These are phyloP conservation scores for Marvania coccoides DNA, from an alignment of 139 green algal species.

Conservation along the genomic window DNA sequence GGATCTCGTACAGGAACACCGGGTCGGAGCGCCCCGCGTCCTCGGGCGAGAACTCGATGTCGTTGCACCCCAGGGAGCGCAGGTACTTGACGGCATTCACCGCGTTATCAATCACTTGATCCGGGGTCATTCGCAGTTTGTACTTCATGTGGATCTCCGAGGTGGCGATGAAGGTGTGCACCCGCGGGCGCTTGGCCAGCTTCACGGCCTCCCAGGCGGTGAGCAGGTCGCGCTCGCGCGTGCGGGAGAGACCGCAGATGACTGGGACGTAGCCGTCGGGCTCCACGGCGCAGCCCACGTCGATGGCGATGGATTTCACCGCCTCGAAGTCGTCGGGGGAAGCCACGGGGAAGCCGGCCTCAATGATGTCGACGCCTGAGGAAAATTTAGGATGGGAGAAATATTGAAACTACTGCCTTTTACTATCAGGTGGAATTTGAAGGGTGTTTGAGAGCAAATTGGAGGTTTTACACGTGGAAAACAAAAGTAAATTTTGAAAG, in stretches of 20 bases:
- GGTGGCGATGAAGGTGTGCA: constrained; percentile 98
- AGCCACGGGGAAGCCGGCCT: constrained; percentile 94
- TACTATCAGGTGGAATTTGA: not conserved
- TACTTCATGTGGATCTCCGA: constrained; percentile 95
- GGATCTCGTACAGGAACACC: constrained; percentile 87
- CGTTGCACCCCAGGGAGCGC: constrained; percentile 77
- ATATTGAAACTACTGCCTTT: not conserved
- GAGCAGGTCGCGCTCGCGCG: constrained; percentile 54
- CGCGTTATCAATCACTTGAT: constrained; percentile 87
- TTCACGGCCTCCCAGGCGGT: constrained; percentile 55
- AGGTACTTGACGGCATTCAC: constrained; percentile 83
- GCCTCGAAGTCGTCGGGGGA: constrained; percentile 97
- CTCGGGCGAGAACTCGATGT: constrained; percentile 98
- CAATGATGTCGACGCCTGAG: constrained; percentile 96
- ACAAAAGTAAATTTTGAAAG: not conserved
- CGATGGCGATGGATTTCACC: constrained; percentile 82
- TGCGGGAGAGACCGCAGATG: constrained; percentile 94
- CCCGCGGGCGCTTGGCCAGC: constrained; percentile 75
- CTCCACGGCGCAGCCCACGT: constrained; percentile 73
- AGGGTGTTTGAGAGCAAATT: not conserved
- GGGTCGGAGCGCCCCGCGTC: constrained; percentile 87
- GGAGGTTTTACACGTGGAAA: not conserved
- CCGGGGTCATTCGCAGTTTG: constrained; percentile 79
- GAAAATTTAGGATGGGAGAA: not conserved
- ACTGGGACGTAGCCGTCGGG: constrained; percentile 91